Evolutionary conservation across 345 rosid genomes (phyloP).

Genomic region (Psidium guajava): DNA sequence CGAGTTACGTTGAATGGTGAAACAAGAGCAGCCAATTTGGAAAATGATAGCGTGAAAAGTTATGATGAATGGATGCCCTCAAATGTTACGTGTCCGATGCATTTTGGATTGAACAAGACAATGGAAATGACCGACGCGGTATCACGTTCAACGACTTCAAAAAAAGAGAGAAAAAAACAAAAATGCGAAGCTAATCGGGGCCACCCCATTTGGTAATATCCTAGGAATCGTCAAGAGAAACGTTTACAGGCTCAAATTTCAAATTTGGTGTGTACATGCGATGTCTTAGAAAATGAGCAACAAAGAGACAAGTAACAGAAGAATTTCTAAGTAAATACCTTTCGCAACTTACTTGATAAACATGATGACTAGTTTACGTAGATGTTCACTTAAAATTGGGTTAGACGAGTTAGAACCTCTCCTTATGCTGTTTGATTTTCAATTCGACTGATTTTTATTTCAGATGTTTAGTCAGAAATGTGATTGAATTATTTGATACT

Average conservation of each 20-base stretch:
- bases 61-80: neutral
- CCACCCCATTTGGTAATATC: neutral
- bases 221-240: neutral
- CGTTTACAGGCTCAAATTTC: neutral
- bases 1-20: neutral
- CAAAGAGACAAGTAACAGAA: neutral
- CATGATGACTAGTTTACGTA: neutral
- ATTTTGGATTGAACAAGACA: neutral
- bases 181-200: neutral
- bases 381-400: neutral
- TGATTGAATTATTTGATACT: neutral
- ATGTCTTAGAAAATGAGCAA: neutral
- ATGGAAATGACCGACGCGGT: neutral
- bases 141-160: neutral
- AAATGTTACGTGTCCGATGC: neutral
- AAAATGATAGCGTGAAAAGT: neutral
- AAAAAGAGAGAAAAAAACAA: neutral
- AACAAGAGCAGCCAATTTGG: conserved; percentile 3
- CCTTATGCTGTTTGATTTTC: neutral
- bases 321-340: neutral
- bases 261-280: neutral
- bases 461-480: neutral
- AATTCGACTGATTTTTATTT: neutral
- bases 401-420: neutral
- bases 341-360: neutral